Percentiles rank a stretch among this genome's conserved stretches.
phyloP scores from a whole-genome alignment of 78 protist genomes.

The Creolimax fragrantissima region DNA sequence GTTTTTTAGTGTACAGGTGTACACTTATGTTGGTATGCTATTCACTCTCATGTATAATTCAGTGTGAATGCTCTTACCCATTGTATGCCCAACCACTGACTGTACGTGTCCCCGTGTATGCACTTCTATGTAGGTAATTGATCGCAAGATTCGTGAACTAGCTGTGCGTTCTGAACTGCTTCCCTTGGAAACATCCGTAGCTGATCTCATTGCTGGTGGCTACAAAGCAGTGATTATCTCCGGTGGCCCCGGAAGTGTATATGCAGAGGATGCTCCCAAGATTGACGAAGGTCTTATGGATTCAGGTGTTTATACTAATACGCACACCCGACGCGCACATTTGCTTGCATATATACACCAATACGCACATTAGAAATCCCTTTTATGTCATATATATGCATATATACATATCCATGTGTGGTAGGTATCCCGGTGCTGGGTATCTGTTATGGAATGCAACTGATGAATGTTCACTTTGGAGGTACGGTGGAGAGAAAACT shows the following conservation, averaged over 20 bases:
- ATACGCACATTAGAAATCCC: not conserved
- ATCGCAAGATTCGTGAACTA: constrained; percentile 83
- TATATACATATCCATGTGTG: not conserved
- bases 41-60: too few relatives aligned
- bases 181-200: constrained; percentile 40
- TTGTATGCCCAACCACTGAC: too few relatives aligned
- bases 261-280: constrained; percentile 64
- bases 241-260: constrained; percentile 85
- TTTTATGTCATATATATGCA: not conserved
- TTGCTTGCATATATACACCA: not conserved
- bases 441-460: constrained; percentile 94
- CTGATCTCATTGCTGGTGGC: not conserved
- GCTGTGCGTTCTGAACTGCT: constrained; percentile 68
- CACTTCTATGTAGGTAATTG: constrained; percentile 69
- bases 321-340: not conserved
- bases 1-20: too few relatives aligned
- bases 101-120: too few relatives aligned
- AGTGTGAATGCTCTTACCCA: too few relatives aligned
- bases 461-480: constrained; percentile 47
- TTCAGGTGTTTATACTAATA: not conserved
- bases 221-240: constrained; percentile 66
- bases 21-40: too few relatives aligned
- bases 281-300: constrained; percentile 53
- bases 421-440: constrained; percentile 73
- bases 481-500: constrained; percentile 67